Percentiles rank a stretch among this genome's conserved stretches.
Conservation (phyloP, 2,329 filamentous ascomycete genomes). For the Dothidotthia symphoricarpi region DNA sequence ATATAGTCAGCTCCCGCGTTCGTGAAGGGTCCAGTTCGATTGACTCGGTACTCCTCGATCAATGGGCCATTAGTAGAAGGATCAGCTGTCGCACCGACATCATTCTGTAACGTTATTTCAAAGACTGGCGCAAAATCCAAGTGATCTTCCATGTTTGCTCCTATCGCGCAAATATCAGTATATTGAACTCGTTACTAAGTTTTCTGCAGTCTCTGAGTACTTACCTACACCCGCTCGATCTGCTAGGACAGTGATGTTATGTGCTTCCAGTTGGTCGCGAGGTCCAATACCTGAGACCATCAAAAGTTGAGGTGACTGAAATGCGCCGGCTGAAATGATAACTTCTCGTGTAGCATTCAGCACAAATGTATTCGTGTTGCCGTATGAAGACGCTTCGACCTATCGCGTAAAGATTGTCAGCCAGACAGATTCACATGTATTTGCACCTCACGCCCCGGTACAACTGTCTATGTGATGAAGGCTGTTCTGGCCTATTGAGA, state of each 20-base stretch:
- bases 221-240: no score
- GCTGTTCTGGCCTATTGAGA: no score
- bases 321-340: conserved; percentile 45
- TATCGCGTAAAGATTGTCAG: conserved; percentile 37
- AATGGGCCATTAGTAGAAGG: neutral
- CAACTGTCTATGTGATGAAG: no score
- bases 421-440: no score
- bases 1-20: neutral
- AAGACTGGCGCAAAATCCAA: neutral
- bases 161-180: neutral
- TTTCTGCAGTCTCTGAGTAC: no score
- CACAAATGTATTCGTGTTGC: no score
- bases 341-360: conserved; percentile 39
- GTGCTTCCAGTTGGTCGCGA: no score
- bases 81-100: neutral
- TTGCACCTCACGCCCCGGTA: no score
- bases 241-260: no score
- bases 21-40: neutral
- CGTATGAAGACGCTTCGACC: neutral
- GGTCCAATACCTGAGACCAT: conserved; percentile 41
- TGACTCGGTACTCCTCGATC: neutral
- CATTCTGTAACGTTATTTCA: neutral
- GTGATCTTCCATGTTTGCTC: neutral
- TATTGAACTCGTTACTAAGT: neutral
- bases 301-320: conserved; percentile 43